Evolutionary conservation across 805 yeast species (phyloP).

Genomic region (Tetrapisispora namnaoensis): DNA sequence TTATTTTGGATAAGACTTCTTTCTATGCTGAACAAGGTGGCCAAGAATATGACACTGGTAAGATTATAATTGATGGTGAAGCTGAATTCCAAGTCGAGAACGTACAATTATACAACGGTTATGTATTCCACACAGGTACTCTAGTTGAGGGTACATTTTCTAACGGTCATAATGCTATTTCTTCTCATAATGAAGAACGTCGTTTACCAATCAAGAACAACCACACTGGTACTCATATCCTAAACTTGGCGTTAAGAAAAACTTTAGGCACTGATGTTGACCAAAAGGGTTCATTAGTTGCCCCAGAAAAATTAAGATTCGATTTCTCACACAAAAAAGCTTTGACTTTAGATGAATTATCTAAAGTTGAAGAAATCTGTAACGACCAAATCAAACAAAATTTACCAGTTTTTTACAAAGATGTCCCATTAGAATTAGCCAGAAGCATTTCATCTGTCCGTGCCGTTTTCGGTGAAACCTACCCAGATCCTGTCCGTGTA

Average conservation of each 20-base stretch:
- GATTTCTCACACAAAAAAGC: conserved; percentile 94
- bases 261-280: conserved; percentile 82
- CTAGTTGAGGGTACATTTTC: conserved; percentile 65
- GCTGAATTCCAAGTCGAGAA: conserved; percentile 85
- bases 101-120: conserved; percentile 89
- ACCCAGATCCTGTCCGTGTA: conserved; percentile 98
- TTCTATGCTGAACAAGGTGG: conserved; percentile 99
- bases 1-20: conserved; percentile 80
- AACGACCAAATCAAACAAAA: conserved; percentile 64
- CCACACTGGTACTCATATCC: conserved; percentile 96
- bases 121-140: conserved; percentile 88
- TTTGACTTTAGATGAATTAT: conserved; percentile 58
- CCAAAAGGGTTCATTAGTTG: conserved; percentile 94
- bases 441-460: conserved; percentile 73
- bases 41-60: conserved; percentile 94
- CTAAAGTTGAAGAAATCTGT: conserved; percentile 63
- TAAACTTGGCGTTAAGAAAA: conserved; percentile 79
- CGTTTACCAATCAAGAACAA: conserved; percentile 95
- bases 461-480: conserved; percentile 98
- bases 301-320: conserved; percentile 89
- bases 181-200: conserved; percentile 84
- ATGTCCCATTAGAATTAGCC: conserved; percentile 68
- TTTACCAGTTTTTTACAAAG: conserved; percentile 68
- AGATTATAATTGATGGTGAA: conserved; percentile 75
- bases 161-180: conserved; percentile 64